Evolutionary conservation across 768 basidiomycete genomes (phyloP), one percentile per base, ranked within the genome.

Genomic region (Suillus luteus): DNA sequence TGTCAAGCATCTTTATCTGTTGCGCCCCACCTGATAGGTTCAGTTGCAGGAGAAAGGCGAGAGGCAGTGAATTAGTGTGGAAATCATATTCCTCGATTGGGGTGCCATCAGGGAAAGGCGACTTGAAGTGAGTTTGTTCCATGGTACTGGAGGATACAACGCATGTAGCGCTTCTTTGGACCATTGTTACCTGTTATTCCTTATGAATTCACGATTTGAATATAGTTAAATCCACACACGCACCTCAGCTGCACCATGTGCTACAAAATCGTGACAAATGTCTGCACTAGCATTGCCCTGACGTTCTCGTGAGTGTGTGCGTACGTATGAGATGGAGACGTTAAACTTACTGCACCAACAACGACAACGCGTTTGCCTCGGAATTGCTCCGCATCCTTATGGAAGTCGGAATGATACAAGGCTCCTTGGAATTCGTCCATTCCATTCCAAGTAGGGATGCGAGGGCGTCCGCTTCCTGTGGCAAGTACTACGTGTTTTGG

Each of bases 311-410:
- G n/a, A 55, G 54, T 35, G n/a, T 12, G 33, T 12, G 31, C 19
- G 1, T 5, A 22, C 7, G 10, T n/a, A n/a, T 12, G 33, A 55
- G 22, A 37, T 37, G 11, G 3, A 6, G 2, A 35, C n/a, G 14
- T 5, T 19, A 0, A 3, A 55, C 54, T 55, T n/a, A 55, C 54
- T n/a, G 54, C 54, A 2, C 87, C 86, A 9, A 90, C 76, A 15
- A 88, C 79, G 2, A 88, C 79, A 6, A 83, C 85, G 66, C 84
- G 86, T 78, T 88, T 87, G 10, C 86, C 86, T 10, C 70, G 65
- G 66, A 82, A 81, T 17, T 80, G 82, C 6, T 71, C 63, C 0
- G 83, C 83, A 22, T 74, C 73, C 33, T 77, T 81, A 70, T 84
- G 82, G 22, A 76, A 64, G 3, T 76, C 76, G 0, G 86, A 86